These are phyloP conservation scores for Acer negundo DNA, from an alignment of 345 rosid species.

Conservation along the genomic window DNA sequence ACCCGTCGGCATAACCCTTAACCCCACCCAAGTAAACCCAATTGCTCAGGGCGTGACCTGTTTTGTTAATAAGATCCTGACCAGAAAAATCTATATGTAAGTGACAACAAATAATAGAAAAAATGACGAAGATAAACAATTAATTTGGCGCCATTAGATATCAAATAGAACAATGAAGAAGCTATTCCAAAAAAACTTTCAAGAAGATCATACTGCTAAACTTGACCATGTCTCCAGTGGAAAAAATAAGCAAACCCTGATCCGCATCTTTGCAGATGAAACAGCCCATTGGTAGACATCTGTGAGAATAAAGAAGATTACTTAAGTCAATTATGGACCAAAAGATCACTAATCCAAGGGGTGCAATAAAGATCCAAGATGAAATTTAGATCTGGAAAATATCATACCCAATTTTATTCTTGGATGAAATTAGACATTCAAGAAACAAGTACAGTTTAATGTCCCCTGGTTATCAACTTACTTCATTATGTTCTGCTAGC, in stretches of 20 bases:
- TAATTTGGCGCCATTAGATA: background rate
- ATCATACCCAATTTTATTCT: background rate
- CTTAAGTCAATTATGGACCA: background rate
- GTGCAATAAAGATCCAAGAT: constrained; percentile 1
- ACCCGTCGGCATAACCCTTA: constrained; percentile 93
- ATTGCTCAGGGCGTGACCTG: constrained; percentile 56
- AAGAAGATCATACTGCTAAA: constrained; percentile 54
- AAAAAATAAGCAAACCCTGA: constrained; percentile 85
- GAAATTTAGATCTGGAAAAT: constrained; percentile 6
- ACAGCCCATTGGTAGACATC: constrained; percentile 92
- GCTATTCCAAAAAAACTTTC: constrained; percentile 4
- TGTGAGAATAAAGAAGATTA: constrained; percentile 33
- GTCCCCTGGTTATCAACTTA: background rate
- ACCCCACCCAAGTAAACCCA: constrained; percentile 90
- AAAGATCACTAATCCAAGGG: constrained; percentile 12
- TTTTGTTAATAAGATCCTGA: constrained; percentile 56
- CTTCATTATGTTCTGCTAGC: background rate
- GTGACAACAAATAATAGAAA: background rate
- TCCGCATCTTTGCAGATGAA: constrained; percentile 69
- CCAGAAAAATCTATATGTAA: background rate
- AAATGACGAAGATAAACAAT: too few relatives aligned
- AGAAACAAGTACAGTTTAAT: background rate
- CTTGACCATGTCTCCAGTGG: constrained; percentile 76
- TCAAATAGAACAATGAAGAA: background rate
- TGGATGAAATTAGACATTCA: background rate